Percentiles rank a stretch among this genome's conserved stretches.
Conservation (phyloP, 805 yeast genomes). For the Kluyveromyces aestuarii region DNA sequence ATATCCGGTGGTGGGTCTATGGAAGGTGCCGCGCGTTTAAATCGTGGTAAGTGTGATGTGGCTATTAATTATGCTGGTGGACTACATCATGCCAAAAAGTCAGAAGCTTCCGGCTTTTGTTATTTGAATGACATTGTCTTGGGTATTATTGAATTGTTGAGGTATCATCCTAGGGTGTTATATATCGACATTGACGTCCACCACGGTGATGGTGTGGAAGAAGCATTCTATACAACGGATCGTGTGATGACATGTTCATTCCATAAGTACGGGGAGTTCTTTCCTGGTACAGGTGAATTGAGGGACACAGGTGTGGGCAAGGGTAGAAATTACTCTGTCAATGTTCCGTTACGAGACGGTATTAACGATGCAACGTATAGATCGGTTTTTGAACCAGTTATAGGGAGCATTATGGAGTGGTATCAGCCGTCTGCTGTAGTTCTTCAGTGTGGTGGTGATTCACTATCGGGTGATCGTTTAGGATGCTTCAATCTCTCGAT, state of each 20-base stretch:
- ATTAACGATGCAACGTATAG: conserved; percentile 78
- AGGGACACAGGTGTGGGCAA: conserved; percentile 77
- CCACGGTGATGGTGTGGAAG: conserved; percentile 94
- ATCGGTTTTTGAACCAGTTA: conserved; percentile 83
- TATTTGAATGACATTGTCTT: conserved; percentile 84
- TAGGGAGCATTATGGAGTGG: conserved; percentile 67
- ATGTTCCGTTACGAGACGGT: conserved; percentile 86
- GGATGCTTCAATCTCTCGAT: conserved; percentile 94
- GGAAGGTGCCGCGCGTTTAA: conserved; percentile 81
- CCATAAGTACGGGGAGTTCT: conserved; percentile 88
- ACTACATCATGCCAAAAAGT: conserved; percentile 84
- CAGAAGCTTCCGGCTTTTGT: conserved; percentile 86
- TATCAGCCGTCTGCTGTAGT: conserved; percentile 95
- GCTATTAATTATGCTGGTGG: conserved; percentile 95
- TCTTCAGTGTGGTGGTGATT: conserved; percentile 98
- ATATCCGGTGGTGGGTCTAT: conserved; percentile 84
- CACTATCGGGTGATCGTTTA: conserved; percentile 87
- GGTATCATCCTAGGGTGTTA: conserved; percentile 78
- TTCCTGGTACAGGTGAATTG: conserved; percentile 88
- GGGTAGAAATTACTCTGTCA: conserved; percentile 76
- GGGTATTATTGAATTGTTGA: conserved; percentile 67
- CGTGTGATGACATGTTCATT: conserved; percentile 85
- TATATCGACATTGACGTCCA: conserved; percentile 88
- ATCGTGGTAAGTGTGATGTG: conserved; percentile 76
- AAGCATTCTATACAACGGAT: conserved; percentile 86